phyloP scores from a whole-genome alignment of 164 flowering plant genomes.

The Stephania cephalantha region DNA sequence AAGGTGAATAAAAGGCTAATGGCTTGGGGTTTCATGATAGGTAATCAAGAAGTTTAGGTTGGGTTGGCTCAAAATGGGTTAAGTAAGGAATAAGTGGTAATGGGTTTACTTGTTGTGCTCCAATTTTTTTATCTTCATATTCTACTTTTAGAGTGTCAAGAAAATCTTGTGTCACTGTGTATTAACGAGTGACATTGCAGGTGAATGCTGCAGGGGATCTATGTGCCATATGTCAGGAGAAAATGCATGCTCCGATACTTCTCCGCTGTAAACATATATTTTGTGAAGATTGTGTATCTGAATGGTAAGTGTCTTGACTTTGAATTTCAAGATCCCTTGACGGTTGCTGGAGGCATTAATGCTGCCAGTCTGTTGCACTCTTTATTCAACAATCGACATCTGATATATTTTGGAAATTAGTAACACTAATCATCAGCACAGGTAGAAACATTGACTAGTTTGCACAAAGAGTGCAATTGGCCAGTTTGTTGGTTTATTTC shows the following conservation, averaged over 20 bases:
- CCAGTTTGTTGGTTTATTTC: neutral
- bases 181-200: conserved; percentile 29
- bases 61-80: too few species aligned
- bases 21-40: too few species aligned
- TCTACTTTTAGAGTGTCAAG: neutral
- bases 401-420: neutral
- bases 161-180: neutral
- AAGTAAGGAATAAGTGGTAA: too few species aligned
- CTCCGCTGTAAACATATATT: conserved; percentile 95
- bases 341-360: neutral
- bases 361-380: neutral
- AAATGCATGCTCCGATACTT: conserved; percentile 91
- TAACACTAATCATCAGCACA: neutral
- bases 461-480: neutral
- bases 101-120: neutral
- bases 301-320: conserved; percentile 50
- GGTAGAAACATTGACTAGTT: neutral
- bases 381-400: neutral
- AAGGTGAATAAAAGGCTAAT: too few species aligned
- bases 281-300: conserved; percentile 96
- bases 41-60: too few species aligned
- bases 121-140: neutral
- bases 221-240: conserved; percentile 98
- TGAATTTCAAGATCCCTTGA: neutral
- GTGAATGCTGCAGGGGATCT: conserved; percentile 89